phyloP scores from a whole-genome alignment of 768 basidiomycete species.

The Candolleomyces aberdarensis region DNA sequence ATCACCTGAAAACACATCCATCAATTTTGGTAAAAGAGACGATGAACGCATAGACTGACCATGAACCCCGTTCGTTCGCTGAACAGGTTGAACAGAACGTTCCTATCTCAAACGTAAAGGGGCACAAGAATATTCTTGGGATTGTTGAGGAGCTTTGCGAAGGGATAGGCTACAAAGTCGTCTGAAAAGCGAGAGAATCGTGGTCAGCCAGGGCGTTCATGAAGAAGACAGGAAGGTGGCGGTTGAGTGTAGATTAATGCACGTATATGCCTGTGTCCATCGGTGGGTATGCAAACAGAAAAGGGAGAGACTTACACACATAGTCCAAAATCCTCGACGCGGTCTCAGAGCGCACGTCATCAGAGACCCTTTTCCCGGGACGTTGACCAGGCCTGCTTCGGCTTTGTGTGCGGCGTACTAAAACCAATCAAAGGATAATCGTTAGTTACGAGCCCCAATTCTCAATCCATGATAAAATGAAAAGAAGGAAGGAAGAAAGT shows the following conservation, averaged over 20 bases:
- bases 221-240: no score
- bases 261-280: no score
- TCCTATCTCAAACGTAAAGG: constrained; percentile 54
- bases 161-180: constrained; percentile 67
- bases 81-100: constrained; percentile 60
- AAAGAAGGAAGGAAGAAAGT: background rate
- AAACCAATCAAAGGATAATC: no score
- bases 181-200: constrained; percentile 27
- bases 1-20: constrained; percentile 29
- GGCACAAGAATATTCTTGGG: constrained; percentile 41
- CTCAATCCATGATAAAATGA: constrained; percentile 68
- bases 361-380: constrained; percentile 57
- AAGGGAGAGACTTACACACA: constrained; percentile 51
- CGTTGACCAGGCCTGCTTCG: constrained; percentile 72
- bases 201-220: no score
- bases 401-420: no score
- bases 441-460: no score
- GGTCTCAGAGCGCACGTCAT: constrained; percentile 76
- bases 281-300: background rate
- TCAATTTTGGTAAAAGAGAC: background rate
- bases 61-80: constrained; percentile 74
- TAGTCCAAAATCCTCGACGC: constrained; percentile 78
- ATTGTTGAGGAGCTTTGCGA: constrained; percentile 55
- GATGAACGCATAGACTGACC: constrained; percentile 38
- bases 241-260: no score